phyloP scores from a whole-genome alignment of 345 rosid genomes.

The Salix brachista region DNA sequence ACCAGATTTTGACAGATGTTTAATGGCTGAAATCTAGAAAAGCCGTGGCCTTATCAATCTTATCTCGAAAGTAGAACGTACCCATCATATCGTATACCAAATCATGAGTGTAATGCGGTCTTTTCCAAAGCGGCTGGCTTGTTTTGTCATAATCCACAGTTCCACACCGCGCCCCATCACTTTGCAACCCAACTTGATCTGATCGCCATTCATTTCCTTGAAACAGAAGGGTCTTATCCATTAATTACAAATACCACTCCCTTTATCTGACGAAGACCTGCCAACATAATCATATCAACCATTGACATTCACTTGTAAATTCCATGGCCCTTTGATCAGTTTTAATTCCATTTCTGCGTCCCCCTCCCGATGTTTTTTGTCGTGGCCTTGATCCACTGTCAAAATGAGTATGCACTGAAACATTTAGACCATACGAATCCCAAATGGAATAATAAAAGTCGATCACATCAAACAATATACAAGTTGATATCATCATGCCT shows the following conservation, averaged over 20 bases:
- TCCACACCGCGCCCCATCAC: background rate
- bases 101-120: conserved; percentile 1
- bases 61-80: background rate
- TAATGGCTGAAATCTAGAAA: background rate
- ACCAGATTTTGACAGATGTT: background rate
- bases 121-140: conserved; percentile 12
- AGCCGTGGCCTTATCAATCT: background rate
- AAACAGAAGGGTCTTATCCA: background rate
- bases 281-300: no score
- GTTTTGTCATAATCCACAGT: conserved; percentile 15
- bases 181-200: conserved; percentile 4
- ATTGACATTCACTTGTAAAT: no score
- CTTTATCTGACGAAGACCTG: no score
- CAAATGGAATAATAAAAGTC: no score
- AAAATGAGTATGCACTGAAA: no score
- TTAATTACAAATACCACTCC: no score
- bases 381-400: no score
- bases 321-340: no score
- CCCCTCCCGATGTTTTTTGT: no score
- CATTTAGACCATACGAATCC: no score
- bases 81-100: background rate
- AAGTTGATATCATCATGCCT: background rate
- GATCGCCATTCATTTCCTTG: conserved; percentile 5
- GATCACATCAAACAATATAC: background rate
- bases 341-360: no score